Conservation (phyloP, 192 early-diverging fungal genomes). For the Umbelopsis sp. region DNA sequence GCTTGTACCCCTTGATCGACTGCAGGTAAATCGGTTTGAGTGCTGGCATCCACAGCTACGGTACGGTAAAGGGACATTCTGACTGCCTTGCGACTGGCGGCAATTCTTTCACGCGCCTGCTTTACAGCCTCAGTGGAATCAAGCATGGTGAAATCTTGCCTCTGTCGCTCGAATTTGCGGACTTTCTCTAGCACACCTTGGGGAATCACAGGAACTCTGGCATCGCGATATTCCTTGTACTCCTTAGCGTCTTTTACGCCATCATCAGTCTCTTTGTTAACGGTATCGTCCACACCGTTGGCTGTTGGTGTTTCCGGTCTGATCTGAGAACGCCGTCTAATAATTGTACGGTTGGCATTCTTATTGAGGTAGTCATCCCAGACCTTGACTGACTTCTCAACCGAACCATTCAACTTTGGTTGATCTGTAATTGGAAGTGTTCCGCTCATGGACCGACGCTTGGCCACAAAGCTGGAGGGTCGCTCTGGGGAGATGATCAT, state of each 20-base stretch:
- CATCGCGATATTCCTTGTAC: neutral
- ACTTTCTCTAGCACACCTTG: conserved; percentile 38
- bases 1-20: conserved; percentile 28
- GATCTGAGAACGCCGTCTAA: neutral
- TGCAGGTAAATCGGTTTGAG: conserved; percentile 10
- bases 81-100: conserved; percentile 14
- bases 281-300: neutral
- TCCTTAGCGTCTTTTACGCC: neutral
- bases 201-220: neutral
- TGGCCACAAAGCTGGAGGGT: conserved; percentile 42
- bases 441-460: conserved; percentile 34
- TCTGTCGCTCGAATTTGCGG: conserved; percentile 21
- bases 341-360: neutral
- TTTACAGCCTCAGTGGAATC: conserved; percentile 15
- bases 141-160: conserved; percentile 7
- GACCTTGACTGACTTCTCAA: conserved; percentile 31
- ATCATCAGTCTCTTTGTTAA: neutral
- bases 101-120: conserved; percentile 17
- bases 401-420: conserved; percentile 22
- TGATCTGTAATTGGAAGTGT: conserved; percentile 21
- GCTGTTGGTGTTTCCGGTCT: conserved; percentile 7
- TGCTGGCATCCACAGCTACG: conserved; percentile 6
- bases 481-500: conserved; percentile 25
- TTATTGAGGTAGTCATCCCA: conserved; percentile 38
- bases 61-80: conserved; percentile 2